These are phyloP conservation scores for Solanum microdontum DNA, from an alignment of 257 asterid genomes.

Conservation along the genomic window DNA sequence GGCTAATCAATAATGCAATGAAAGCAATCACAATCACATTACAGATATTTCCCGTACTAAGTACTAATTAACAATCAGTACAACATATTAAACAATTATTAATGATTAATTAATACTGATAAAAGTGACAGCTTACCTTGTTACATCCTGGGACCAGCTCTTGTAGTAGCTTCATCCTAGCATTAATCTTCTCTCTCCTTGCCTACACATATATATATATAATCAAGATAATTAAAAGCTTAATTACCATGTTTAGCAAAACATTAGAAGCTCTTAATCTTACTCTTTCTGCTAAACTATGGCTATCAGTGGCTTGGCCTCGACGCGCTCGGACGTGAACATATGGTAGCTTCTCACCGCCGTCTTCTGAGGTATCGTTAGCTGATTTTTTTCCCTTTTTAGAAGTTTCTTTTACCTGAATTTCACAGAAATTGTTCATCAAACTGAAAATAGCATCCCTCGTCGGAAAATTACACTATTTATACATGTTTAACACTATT, in stretches of 20 bases:
- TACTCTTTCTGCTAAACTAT: constrained; percentile 97
- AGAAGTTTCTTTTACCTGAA: constrained; percentile 44
- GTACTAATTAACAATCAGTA: constrained; percentile 1
- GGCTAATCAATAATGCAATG: constrained; percentile 8
- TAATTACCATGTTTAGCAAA: constrained; percentile 13
- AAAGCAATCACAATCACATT: background rate
- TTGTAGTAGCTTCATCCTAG: constrained; percentile 86
- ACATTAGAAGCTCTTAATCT: constrained; percentile 9
- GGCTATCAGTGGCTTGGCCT: constrained; percentile 98
- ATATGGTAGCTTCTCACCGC: constrained; percentile 66
- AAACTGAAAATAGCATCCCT: background rate
- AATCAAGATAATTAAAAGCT: constrained; percentile 1
- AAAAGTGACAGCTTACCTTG: constrained; percentile 62
- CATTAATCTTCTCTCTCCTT: constrained; percentile 97
- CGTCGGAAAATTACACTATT: background rate
- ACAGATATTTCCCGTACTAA: background rate
- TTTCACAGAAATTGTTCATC: background rate
- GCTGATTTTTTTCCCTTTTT: constrained; percentile 57
- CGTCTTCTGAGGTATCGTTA: constrained; percentile 32
- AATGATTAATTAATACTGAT: constrained; percentile 7
- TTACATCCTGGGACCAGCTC: constrained; percentile 99
- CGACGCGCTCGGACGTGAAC: constrained; percentile 95
- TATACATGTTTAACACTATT: background rate
- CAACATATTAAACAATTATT: background rate
- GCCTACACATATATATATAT: constrained; percentile 40